These are phyloP conservation scores for Schoenoplectus tabernaemontani DNA, from an alignment of 202 grass and related monocot species.

Conservation along the genomic window DNA sequence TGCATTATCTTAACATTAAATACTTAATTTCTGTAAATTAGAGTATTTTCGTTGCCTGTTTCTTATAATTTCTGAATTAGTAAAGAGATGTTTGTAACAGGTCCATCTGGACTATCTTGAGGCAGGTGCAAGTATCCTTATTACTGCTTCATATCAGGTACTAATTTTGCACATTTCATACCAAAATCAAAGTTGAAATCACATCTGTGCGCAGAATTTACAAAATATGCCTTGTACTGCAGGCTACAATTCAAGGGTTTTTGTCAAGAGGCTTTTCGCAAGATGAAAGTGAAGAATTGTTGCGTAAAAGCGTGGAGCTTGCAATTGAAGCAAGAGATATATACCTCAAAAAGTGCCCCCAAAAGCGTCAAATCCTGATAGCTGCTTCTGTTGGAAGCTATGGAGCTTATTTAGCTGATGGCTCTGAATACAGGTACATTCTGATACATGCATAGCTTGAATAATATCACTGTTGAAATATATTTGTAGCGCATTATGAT, in stretches of 20 bases:
- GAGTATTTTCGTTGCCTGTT: no score
- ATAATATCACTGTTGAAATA: not conserved
- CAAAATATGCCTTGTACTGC: not conserved
- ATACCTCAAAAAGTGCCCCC: slow-evolving; percentile 32
- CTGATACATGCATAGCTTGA: not conserved
- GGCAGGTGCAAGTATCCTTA: slow-evolving; percentile 44
- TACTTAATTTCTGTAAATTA: no score
- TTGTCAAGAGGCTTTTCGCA: slow-evolving; percentile 38
- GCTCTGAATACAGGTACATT: slow-evolving; percentile 41
- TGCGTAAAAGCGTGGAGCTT: slow-evolving; percentile 41
- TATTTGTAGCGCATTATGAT: not conserved
- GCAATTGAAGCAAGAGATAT: slow-evolving; percentile 32
- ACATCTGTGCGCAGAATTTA: not conserved
- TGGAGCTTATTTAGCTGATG: slow-evolving; percentile 49
- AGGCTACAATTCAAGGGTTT: slow-evolving; percentile 49
- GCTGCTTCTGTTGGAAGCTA: slow-evolving; percentile 46
- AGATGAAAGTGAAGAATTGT: slow-evolving; percentile 40
- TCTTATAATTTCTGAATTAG: not conserved
- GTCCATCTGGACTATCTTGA: slow-evolving; percentile 44
- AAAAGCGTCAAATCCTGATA: slow-evolving; percentile 28
- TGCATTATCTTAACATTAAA: no score
- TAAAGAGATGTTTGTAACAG: not conserved
- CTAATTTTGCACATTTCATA: not conserved
- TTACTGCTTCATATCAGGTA: slow-evolving; percentile 47
- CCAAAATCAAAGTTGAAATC: not conserved